Evolutionary conservation across 805 yeast genomes (phyloP).

Genomic region (Spathaspora girioi): DNA sequence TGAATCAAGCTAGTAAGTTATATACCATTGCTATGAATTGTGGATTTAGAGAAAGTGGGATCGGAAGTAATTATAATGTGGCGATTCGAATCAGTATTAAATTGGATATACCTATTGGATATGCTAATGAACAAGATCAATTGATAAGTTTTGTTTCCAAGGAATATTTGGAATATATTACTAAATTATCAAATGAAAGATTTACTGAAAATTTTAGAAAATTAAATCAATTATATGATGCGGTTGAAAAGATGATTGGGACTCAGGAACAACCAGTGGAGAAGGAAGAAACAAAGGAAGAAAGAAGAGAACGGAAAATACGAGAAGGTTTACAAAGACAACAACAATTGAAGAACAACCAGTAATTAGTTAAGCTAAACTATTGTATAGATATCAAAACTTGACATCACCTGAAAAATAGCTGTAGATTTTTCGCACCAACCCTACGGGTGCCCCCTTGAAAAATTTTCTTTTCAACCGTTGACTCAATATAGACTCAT

Average conservation of each 20-base stretch:
- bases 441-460: not conserved
- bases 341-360: constrained; percentile 12
- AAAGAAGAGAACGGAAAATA: constrained; percentile 50
- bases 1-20: constrained; percentile 53
- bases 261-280: constrained; percentile 1
- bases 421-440: not conserved
- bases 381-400: no score
- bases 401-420: not conserved
- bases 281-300: constrained; percentile 50
- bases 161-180: constrained; percentile 49
- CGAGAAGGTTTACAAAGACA: constrained; percentile 46
- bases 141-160: constrained; percentile 46
- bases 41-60: constrained; percentile 86
- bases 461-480: constrained; percentile 1
- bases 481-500: not conserved
- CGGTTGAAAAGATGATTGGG: constrained; percentile 32
- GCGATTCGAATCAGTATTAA: constrained; percentile 74
- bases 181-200: constrained; percentile 55
- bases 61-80: constrained; percentile 73
- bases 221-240: constrained; percentile 43
- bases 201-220: constrained; percentile 64
- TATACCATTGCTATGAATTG: constrained; percentile 75
- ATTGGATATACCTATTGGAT: constrained; percentile 77
- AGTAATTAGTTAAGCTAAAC: not conserved
- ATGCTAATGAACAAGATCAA: constrained; percentile 25